Conservation (phyloP, 768 basidiomycete species). For the Brasilioporus rufonigricans region DNA sequence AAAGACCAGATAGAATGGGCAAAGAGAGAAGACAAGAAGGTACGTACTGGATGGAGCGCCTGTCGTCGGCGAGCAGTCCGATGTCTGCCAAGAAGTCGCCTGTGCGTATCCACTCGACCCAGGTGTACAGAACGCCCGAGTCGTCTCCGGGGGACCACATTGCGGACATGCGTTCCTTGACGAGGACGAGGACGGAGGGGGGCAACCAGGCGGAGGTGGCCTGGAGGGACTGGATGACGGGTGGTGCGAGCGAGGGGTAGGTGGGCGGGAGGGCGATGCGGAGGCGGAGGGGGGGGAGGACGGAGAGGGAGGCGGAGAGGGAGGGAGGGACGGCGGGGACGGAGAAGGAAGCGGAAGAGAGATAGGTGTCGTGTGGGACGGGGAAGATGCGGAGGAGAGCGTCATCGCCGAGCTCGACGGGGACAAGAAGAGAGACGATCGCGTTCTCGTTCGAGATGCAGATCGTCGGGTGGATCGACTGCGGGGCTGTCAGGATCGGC, state of each 20-base stretch:
- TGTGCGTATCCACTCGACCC: constrained; percentile 69
- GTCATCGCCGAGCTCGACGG: constrained; percentile 54
- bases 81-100: constrained; percentile 59
- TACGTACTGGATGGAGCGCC: constrained; percentile 29
- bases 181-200: constrained; percentile 20
- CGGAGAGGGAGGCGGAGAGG: constrained; percentile 36
- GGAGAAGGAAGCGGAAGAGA: background rate
- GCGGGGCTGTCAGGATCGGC: constrained; percentile 9
- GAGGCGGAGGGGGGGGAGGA: constrained; percentile 64
- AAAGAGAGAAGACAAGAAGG: constrained; percentile 27
- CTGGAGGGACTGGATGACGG: constrained; percentile 52
- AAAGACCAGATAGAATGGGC: background rate
- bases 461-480: constrained; percentile 79
- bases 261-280: constrained; percentile 48
- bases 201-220: constrained; percentile 62
- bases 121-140: constrained; percentile 60
- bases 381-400: constrained; percentile 37
- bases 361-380: constrained; percentile 9
- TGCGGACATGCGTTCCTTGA: constrained; percentile 42
- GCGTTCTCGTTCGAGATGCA: constrained; percentile 46
- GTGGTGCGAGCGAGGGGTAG: constrained; percentile 57
- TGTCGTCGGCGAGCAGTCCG: constrained; percentile 36
- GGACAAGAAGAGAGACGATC: constrained; percentile 46
- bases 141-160: constrained; percentile 53
- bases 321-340: background rate